These are phyloP conservation scores for Fusarium sp. DNA, from an alignment of 2,329 filamentous ascomycete species.

Conservation along the genomic window DNA sequence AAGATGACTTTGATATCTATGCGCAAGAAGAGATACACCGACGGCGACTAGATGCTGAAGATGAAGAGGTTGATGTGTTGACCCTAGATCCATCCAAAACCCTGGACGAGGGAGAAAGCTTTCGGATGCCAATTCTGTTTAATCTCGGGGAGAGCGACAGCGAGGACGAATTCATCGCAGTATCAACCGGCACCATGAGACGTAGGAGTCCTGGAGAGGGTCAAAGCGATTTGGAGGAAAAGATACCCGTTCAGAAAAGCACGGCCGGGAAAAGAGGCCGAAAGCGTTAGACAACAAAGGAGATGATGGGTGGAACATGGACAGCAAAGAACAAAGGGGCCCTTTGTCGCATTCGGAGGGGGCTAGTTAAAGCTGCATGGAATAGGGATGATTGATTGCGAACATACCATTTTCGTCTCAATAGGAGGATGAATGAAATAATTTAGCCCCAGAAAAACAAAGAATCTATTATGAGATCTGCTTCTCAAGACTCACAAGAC, in stretches of 20 bases:
- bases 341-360: constrained; percentile 24
- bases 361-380: constrained; percentile 27
- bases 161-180: constrained; percentile 83
- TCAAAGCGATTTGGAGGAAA: constrained; percentile 66
- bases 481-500: neutral
- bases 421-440: constrained; percentile 11
- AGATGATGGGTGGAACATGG: neutral
- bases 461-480: neutral
- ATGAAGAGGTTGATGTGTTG: constrained; percentile 92
- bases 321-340: constrained; percentile 28
- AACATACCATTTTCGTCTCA: constrained; percentile 16
- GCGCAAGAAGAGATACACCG: constrained; percentile 95
- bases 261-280: constrained; percentile 51
- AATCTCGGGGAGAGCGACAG: constrained; percentile 94
- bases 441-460: neutral
- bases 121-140: constrained; percentile 92
- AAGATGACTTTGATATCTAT: constrained; percentile 99
- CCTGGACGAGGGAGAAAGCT: constrained; percentile 70
- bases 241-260: constrained; percentile 52
- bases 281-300: constrained; percentile 43
- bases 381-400: constrained; percentile 10
- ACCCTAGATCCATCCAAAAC: constrained; percentile 75
- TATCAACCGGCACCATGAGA: constrained; percentile 83
- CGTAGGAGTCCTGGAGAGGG: constrained; percentile 83
- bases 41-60: constrained; percentile 87